Conservation (phyloP, 179 eudicot species). For the Beta macrorhiza region DNA sequence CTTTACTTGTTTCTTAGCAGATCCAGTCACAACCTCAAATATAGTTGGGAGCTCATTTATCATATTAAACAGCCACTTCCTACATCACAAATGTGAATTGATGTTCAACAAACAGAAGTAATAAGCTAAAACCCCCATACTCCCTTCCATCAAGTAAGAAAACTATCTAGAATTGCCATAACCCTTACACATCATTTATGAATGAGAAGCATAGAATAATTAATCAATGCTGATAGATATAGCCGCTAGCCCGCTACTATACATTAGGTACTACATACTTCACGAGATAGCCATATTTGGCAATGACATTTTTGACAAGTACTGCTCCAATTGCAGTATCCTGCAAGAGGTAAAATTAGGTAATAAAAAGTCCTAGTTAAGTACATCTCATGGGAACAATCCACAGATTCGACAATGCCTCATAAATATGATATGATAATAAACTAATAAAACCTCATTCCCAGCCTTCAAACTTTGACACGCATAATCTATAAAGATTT, state of each 20-base stretch:
- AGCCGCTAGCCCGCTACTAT: conserved; percentile 4
- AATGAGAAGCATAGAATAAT: neutral
- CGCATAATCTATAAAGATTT: neutral
- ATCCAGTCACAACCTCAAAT: conserved; percentile 45
- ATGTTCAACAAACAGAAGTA: neutral
- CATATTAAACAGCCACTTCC: conserved; percentile 47
- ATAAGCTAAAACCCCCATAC: neutral
- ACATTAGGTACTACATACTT: neutral
- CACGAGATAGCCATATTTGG: neutral
- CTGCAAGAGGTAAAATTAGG: neutral
- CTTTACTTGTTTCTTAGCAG: conserved; percentile 42
- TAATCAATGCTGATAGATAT: neutral
- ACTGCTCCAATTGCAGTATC: neutral
- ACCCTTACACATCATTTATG: neutral
- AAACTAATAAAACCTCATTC: neutral
- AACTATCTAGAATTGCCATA: neutral
- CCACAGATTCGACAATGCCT: neutral
- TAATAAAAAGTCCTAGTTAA: neutral
- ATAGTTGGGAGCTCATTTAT: conserved; percentile 47
- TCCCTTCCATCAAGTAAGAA: neutral
- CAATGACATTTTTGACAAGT: neutral
- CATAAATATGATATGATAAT: neutral
- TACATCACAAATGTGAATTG: conserved; percentile 24
- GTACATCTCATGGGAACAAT: conserved; percentile 3
- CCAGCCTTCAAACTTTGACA: neutral